Conservation (phyloP, 441 rosid species). For the Mallotus japonicus region DNA sequence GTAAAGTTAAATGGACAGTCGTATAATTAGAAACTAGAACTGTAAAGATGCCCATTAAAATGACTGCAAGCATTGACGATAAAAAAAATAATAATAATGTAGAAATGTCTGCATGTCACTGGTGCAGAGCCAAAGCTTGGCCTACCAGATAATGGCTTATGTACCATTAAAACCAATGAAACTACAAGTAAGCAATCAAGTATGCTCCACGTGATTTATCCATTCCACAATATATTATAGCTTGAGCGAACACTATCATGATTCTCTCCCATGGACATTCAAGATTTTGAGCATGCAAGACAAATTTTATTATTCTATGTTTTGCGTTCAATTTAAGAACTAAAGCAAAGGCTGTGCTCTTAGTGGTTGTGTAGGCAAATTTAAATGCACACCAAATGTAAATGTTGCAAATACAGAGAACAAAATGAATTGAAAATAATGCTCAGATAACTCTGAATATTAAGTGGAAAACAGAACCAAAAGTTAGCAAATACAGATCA, state of each 20-base stretch:
- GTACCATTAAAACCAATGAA: background rate
- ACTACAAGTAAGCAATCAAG: background rate
- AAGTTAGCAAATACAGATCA: background rate
- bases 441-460: background rate
- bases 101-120: background rate
- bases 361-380: background rate
- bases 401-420: background rate
- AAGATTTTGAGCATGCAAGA: background rate
- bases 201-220: background rate
- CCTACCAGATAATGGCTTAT: background rate
- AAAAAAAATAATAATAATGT: no score
- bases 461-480: background rate
- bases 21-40: constrained; percentile 11
- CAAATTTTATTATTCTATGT: background rate
- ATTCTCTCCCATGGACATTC: background rate
- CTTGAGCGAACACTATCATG: background rate
- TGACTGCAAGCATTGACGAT: background rate
- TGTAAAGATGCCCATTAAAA: background rate
- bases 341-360: background rate
- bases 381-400: background rate
- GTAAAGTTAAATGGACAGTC: constrained; percentile 13
- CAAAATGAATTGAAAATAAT: background rate
- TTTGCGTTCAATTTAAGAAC: background rate
- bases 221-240: background rate
- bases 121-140: background rate